These are phyloP conservation scores for Pleurotus citrinopileatus DNA, from an alignment of 768 basidiomycete genomes.

Conservation along the genomic window DNA sequence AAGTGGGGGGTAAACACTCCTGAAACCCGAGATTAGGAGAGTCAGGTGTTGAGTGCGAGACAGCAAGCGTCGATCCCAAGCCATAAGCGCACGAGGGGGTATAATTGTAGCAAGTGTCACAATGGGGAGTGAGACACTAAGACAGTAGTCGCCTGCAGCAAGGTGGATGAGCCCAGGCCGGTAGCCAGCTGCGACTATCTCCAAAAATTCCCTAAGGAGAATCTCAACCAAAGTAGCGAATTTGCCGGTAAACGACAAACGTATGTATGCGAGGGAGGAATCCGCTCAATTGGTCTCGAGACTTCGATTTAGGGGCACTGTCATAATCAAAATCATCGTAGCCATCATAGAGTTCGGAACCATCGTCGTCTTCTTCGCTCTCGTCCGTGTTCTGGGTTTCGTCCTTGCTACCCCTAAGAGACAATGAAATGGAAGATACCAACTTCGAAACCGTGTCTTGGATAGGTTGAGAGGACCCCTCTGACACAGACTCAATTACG, in stretches of 20 bases:
- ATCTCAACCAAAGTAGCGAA: not conserved
- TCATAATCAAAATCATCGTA: slow-evolving; percentile 26
- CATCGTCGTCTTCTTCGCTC: slow-evolving; percentile 20
- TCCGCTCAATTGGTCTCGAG: slow-evolving; percentile 6
- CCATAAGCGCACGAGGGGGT: slow-evolving; percentile 63
- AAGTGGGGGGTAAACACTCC: slow-evolving; percentile 52
- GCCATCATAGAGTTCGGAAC: slow-evolving; percentile 35
- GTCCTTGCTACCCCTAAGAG: slow-evolving; percentile 13
- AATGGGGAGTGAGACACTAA: slow-evolving; percentile 58
- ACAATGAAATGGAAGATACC: slow-evolving; percentile 29
- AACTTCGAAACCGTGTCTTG: slow-evolving; percentile 43
- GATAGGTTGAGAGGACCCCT: slow-evolving; percentile 38
- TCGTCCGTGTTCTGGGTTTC: slow-evolving; percentile 8
- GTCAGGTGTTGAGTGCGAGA: slow-evolving; percentile 55
- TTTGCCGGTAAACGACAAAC: not conserved
- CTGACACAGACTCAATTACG: slow-evolving; percentile 43
- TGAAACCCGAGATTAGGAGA: slow-evolving; percentile 60
- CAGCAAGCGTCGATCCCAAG: slow-evolving; percentile 70
- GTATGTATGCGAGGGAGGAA: not conserved
- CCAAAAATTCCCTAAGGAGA: slow-evolving; percentile 51
- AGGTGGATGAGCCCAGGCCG: slow-evolving; percentile 58
- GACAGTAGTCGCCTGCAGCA: slow-evolving; percentile 46
- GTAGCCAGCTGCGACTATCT: slow-evolving; percentile 53
- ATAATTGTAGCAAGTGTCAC: slow-evolving; percentile 49
- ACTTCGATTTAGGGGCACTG: slow-evolving; percentile 8